Percentiles rank a stretch among this genome's conserved stretches.
Evolutionary conservation across 768 basidiomycete genomes (phyloP).

Genomic region (Phlebiopsis flavidoalba): DNA sequence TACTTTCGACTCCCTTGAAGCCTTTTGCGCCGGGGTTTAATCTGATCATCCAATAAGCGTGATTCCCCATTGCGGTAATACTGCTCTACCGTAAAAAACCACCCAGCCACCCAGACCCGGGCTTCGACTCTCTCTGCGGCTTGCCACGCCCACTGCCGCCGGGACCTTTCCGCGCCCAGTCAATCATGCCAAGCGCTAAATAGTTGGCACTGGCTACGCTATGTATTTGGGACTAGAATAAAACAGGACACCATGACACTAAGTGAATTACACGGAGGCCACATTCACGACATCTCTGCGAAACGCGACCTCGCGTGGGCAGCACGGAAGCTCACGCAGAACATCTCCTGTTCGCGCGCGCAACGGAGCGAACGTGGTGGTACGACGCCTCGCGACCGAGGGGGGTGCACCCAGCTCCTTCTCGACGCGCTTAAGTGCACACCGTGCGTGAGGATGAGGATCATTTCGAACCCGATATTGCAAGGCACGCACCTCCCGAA

Average conservation of each 20-base stretch:
- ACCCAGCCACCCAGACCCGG: background rate
- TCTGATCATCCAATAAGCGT: constrained; percentile 22
- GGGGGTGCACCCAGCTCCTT: constrained; percentile 50
- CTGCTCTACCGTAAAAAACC: too few species aligned
- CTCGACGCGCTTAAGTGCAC: constrained; percentile 66
- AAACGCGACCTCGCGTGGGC: constrained; percentile 42
- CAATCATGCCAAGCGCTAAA: background rate
- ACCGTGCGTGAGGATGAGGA: background rate
- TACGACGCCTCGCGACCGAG: constrained; percentile 48
- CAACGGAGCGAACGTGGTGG: constrained; percentile 86
- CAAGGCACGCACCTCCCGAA: constrained; percentile 58
- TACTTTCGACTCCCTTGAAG: constrained; percentile 10
- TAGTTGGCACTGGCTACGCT: background rate
- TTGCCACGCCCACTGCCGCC: background rate
- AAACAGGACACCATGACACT: background rate
- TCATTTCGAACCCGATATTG: background rate
- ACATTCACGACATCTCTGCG: constrained; percentile 5
- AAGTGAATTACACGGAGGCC: background rate
- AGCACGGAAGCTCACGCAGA: constrained; percentile 88
- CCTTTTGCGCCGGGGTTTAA: constrained; percentile 21
- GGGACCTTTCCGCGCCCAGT: background rate
- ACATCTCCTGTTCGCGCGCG: constrained; percentile 95
- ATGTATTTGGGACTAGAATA: background rate
- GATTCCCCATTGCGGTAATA: background rate
- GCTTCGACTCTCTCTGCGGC: background rate